Percentiles rank a stretch among this genome's conserved stretches.
Evolutionary conservation across 768 basidiomycete genomes (phyloP).

Genomic region (Mycena venus): DNA sequence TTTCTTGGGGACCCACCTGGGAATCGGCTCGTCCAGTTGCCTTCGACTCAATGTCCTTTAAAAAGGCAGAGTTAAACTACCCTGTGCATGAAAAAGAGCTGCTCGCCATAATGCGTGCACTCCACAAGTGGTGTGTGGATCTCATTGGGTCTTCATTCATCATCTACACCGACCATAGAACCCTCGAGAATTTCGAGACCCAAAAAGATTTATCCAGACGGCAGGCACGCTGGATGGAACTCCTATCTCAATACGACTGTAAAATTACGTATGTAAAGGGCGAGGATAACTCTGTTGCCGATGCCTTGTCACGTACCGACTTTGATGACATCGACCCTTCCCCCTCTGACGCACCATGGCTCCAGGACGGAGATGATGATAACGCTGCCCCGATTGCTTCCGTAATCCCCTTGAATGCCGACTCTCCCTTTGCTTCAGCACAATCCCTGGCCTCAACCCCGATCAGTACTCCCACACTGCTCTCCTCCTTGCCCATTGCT

Average conservation of each 20-base stretch:
- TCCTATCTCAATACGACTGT: background rate
- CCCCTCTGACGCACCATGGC: background rate
- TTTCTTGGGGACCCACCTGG: background rate
- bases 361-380: too few relatives aligned
- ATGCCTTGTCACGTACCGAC: background rate
- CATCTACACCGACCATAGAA: background rate
- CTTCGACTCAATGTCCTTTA: slow-evolving; percentile 7
- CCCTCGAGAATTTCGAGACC: background rate
- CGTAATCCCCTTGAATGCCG: background rate
- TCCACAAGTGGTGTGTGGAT: background rate
- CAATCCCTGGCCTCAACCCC: background rate
- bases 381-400: background rate
- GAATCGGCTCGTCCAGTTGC: background rate
- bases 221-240: background rate
- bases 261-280: background rate
- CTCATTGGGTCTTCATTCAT: background rate
- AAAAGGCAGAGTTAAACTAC: background rate
- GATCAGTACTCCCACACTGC: background rate
- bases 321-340: background rate
- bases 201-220: background rate
- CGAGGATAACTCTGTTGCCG: background rate
- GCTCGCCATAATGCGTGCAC: background rate
- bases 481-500: background rate
- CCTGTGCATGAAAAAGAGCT: background rate
- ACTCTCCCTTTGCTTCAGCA: background rate